Evolutionary conservation across 805 yeast species (phyloP).

Genomic region (Starmerella apicola): DNA sequence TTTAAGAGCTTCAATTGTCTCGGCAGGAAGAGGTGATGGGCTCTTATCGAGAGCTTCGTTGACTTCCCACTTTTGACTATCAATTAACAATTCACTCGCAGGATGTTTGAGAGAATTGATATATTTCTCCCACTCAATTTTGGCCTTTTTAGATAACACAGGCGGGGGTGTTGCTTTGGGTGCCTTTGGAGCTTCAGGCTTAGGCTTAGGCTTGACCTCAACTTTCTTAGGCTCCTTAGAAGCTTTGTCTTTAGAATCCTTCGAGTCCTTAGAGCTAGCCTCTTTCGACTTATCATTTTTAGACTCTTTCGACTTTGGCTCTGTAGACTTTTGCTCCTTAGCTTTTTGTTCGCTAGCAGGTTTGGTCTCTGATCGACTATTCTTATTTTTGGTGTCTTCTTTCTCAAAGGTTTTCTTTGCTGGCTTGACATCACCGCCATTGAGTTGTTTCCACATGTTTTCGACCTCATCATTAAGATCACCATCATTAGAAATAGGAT

Average conservation of each 20-base stretch:
- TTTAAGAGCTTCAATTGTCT: constrained; percentile 46
- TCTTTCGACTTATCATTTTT: constrained; percentile 15
- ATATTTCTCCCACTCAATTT: constrained; percentile 13
- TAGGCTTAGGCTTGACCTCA: constrained; percentile 3
- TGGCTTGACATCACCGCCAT: constrained; percentile 14
- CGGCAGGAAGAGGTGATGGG: constrained; percentile 24
- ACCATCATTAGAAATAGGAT: constrained; percentile 7
- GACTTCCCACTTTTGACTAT: constrained; percentile 53
- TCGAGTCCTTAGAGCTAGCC: not conserved
- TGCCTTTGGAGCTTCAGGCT: not conserved
- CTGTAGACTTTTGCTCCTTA: not conserved
- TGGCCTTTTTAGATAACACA: constrained; percentile 10
- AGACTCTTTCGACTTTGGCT: constrained; percentile 19
- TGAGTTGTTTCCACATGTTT: constrained; percentile 20
- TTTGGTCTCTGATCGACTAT: constrained; percentile 20
- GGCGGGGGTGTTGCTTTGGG: not conserved
- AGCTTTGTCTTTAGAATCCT: constrained; percentile 4
- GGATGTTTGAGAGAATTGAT: constrained; percentile 9
- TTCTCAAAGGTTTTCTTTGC: constrained; percentile 22
- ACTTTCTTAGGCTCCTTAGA: constrained; percentile 12
- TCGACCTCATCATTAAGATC: constrained; percentile 18
- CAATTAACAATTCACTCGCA: constrained; percentile 33
- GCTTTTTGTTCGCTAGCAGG: no score
- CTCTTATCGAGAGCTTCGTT: constrained; percentile 28
- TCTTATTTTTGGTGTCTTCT: constrained; percentile 23